phyloP scores from a whole-genome alignment of 2,329 filamentous ascomycete genomes.

The Colletotrichum simmondsii region DNA sequence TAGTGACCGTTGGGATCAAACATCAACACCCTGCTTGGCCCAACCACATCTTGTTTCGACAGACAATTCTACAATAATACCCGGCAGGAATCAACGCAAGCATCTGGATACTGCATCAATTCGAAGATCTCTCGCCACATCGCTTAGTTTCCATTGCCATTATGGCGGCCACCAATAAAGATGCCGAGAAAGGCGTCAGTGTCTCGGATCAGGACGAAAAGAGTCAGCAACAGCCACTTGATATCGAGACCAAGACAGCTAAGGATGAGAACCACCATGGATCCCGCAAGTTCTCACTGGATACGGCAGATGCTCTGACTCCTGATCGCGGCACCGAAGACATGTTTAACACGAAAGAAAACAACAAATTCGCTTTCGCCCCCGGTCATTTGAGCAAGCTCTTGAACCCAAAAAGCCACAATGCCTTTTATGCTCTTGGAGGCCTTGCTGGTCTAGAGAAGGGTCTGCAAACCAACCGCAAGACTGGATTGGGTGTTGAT shows the following conservation, averaged over 20 bases:
- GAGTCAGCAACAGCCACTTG: conserved; percentile 6
- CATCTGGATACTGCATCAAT: neutral
- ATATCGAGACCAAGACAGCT: conserved; percentile 6
- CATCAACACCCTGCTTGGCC: neutral
- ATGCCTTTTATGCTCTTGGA: conserved; percentile 80
- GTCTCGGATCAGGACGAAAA: conserved; percentile 1
- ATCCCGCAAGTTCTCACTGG: conserved; percentile 34
- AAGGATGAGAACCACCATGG: conserved; percentile 12
- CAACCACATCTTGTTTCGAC: neutral
- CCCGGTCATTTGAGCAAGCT: conserved; percentile 81
- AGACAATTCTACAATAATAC: neutral
- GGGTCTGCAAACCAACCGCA: conserved; percentile 74
- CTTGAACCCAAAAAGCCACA: conserved; percentile 81
- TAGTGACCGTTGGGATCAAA: neutral
- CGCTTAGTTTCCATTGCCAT: neutral
- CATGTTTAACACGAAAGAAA: conserved; percentile 70
- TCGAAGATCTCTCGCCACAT: no score
- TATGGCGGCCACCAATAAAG: conserved; percentile 15
- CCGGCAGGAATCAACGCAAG: neutral
- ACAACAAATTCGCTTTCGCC: conserved; percentile 79
- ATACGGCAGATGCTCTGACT: conserved; percentile 45
- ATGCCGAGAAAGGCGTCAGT: conserved; percentile 23
- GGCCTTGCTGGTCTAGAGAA: conserved; percentile 79
- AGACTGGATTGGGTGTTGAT: conserved; percentile 75
- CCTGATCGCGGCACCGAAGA: conserved; percentile 76